Conservation (phyloP, 768 basidiomycete genomes). For the Crucibulum laeve region DNA sequence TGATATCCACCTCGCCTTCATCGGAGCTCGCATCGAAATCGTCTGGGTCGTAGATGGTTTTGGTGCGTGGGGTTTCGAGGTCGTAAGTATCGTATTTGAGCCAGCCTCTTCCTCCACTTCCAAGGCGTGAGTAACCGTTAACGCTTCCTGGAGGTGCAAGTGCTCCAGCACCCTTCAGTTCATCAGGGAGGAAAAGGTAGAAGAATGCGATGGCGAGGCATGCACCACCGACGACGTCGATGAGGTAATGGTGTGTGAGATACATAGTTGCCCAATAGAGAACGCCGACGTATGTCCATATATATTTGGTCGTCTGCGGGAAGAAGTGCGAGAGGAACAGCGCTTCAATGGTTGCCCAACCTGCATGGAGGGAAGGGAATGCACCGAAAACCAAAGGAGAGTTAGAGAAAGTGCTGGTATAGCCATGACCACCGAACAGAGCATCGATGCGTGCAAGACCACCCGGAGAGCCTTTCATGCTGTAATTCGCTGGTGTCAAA, state of each 20-base stretch:
- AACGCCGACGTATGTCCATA: constrained; percentile 80
- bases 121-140: no score
- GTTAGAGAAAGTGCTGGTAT: constrained; percentile 76
- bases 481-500: neutral
- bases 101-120: constrained; percentile 25
- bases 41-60: constrained; percentile 28
- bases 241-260: constrained; percentile 96
- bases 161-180: constrained; percentile 56
- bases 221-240: constrained; percentile 93
- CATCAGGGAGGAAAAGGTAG: constrained; percentile 84
- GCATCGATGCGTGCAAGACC: constrained; percentile 91
- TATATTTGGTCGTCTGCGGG: constrained; percentile 60
- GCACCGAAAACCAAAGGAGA: constrained; percentile 96
- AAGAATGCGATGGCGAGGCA: constrained; percentile 86
- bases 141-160: constrained; percentile 45
- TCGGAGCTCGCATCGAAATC: constrained; percentile 66
- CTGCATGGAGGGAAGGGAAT: constrained; percentile 92
- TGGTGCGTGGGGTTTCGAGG: constrained; percentile 53
- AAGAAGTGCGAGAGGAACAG: constrained; percentile 96
- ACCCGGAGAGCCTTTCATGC: constrained; percentile 18
- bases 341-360: constrained; percentile 86
- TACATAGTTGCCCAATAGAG: constrained; percentile 99
- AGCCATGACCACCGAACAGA: constrained; percentile 71
- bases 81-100: constrained; percentile 79
- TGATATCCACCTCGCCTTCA: constrained; percentile 64